Evolutionary conservation across 306 rosid species (phyloP).

Genomic region (Quercus agrifolia): DNA sequence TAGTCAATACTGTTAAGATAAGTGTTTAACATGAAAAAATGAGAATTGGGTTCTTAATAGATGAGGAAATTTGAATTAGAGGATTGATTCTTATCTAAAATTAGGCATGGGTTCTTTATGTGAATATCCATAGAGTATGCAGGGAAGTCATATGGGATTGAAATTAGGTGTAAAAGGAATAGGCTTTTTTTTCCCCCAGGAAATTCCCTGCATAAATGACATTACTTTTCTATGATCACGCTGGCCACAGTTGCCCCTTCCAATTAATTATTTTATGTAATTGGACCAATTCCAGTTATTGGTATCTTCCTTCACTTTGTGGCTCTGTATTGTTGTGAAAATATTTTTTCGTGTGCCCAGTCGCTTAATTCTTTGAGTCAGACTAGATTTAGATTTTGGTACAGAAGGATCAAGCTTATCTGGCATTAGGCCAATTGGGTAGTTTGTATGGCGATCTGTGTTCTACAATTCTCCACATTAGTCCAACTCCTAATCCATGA

Average conservation of each 20-base stretch:
- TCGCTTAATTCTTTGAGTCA: background rate
- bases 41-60: background rate
- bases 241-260: too few species aligned
- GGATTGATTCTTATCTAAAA: too few species aligned
- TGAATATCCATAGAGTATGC: too few species aligned
- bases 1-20: background rate
- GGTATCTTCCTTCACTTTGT: background rate
- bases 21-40: background rate
- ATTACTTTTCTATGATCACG: too few species aligned
- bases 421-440: background rate
- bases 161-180: too few species aligned
- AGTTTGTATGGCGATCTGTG: background rate
- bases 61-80: background rate
- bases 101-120: too few species aligned
- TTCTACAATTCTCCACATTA: background rate
- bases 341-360: background rate
- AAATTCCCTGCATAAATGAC: too few species aligned
- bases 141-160: too few species aligned
- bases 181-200: too few species aligned
- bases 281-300: too few species aligned
- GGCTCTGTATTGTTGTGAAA: background rate
- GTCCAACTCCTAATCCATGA: background rate
- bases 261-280: too few species aligned
- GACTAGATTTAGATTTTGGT: background rate
- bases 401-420: background rate